Base-by-base conservation (phyloP, 192 early-diverging fungal species). In the Coemansia sp. region DNA sequence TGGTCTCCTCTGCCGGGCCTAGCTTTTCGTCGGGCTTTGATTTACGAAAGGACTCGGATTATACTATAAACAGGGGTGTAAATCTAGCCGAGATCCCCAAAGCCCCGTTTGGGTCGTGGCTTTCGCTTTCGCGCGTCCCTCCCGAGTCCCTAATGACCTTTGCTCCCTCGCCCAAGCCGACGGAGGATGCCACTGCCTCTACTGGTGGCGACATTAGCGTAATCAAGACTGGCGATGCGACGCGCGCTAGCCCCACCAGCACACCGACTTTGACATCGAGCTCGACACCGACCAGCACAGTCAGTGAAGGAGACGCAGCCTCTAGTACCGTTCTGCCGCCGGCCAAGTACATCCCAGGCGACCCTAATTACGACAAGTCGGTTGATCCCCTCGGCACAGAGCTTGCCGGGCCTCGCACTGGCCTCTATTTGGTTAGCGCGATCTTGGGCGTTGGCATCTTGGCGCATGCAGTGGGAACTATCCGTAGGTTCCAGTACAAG, bases 61-160 rank as follows among this genome's bases (percentile, higher is more conserved):
- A 77, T 39, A 68, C 56, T 2, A 55, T 82, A 68, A 68, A 74
- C 59, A 34, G 27, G 1, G 65, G 40, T 35, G 69, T 74, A 58
- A 77, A 77, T 27, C 30, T 74, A 47, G 68, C 71, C n/a, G 30
- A 82, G 62, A 43, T 74, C 29, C 75, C 80, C n/a, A 77, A 74
- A 55, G 43, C 44, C 5, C 52, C 69, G 15, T 77, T 62, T 49
- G 80, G 80, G 2, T 38, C 61, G 24, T 82, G 80, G 80, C 37
- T 43, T 1, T 56, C 50, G 3, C 67, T 80, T 18, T 20, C 38
- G 8, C 56, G 60, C 35, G 65, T 53, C 30, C 39, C 43, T 12
- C 58, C 73, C 10, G 69, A 66, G 66, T 22, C 40, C 24, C 29
- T 61, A 3, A 18, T 68, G 49, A 71, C 63, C 22, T 40, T 71